These are phyloP conservation scores for Halophytophthora batemanensis DNA, from an alignment of 352 stramenopile species.

Conservation along the genomic window DNA sequence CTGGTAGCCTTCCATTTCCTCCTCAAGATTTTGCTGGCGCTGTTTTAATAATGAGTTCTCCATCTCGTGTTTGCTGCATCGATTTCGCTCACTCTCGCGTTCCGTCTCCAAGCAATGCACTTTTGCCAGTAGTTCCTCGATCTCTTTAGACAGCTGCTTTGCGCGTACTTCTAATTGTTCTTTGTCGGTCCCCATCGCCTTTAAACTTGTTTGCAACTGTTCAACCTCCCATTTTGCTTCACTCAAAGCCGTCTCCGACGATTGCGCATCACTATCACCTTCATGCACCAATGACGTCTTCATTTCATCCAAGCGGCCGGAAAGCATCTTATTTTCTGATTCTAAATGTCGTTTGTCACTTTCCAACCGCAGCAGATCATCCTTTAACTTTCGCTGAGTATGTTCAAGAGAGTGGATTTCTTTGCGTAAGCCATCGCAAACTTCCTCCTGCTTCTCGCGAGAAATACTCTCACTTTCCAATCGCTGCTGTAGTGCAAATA, in stretches of 20 bases:
- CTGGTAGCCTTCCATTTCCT: constrained; percentile 26
- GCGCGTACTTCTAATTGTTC: constrained; percentile 26
- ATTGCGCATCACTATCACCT: constrained; percentile 16
- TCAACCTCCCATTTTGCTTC: constrained; percentile 53
- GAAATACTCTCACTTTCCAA: constrained; percentile 15
- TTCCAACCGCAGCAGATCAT: constrained; percentile 7
- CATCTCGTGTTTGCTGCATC: constrained; percentile 30
- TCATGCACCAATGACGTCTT: constrained; percentile 13
- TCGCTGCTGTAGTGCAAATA: constrained; percentile 15
- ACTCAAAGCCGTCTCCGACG: constrained; percentile 14
- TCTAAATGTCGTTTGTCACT: constrained; percentile 37
- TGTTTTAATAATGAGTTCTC: constrained; percentile 28
- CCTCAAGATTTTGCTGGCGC: constrained; percentile 26
- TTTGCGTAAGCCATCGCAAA: constrained; percentile 21
- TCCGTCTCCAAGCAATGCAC: constrained; percentile 29
- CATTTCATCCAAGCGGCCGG: constrained; percentile 20
- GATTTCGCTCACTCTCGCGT: constrained; percentile 22
- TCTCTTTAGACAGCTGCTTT: constrained; percentile 24
- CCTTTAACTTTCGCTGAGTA: constrained; percentile 3
- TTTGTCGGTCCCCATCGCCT: constrained; percentile 38
- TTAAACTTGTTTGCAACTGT: constrained; percentile 35
- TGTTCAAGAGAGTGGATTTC: constrained; percentile 23
- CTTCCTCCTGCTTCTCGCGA: constrained; percentile 20
- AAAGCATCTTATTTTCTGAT: constrained; percentile 27
- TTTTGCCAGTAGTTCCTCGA: constrained; percentile 25